phyloP scores from a whole-genome alignment of 1,284 basidiomycete genomes.

The Apiotrichum veenhuisii region DNA sequence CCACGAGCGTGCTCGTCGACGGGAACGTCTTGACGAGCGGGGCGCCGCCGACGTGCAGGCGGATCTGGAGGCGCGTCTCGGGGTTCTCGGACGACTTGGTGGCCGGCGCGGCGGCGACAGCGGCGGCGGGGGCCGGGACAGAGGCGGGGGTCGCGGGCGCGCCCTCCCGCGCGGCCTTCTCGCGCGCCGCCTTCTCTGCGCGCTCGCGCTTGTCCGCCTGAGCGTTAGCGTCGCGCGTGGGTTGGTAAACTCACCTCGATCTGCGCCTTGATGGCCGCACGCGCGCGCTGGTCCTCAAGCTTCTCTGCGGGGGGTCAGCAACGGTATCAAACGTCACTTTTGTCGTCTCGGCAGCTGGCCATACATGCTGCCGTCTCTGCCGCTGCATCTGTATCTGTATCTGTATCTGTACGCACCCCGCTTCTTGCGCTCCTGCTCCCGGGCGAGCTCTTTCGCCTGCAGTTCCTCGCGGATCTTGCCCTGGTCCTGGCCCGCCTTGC shows the following conservation, averaged over 20 bases:
- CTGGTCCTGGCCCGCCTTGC: slow-evolving; percentile 81
- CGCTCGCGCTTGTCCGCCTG: slow-evolving; percentile 77
- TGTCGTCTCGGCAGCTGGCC: background rate
- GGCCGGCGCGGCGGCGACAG: slow-evolving; percentile 46
- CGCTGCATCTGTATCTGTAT: no score
- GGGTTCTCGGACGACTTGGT: slow-evolving; percentile 69
- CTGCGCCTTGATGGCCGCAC: slow-evolving; percentile 78
- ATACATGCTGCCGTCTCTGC: no score
- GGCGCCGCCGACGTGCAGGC: slow-evolving; percentile 70
- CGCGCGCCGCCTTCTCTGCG: slow-evolving; percentile 78
- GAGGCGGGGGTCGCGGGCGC: slow-evolving; percentile 49
- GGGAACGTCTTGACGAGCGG: slow-evolving; percentile 75
- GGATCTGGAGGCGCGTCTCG: slow-evolving; percentile 75
- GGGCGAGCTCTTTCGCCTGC: slow-evolving; percentile 69
- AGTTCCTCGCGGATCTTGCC: slow-evolving; percentile 70
- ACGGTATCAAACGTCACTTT: background rate
- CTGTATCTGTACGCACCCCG: slow-evolving; percentile 62
- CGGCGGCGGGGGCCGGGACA: slow-evolving; percentile 15
- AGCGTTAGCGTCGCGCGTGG: background rate
- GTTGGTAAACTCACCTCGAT: slow-evolving; percentile 59
- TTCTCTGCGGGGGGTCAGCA: slow-evolving; percentile 60
- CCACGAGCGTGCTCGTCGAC: slow-evolving; percentile 69
- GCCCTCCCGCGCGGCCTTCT: slow-evolving; percentile 83
- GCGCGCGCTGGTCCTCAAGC: slow-evolving; percentile 75
- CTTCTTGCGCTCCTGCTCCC: slow-evolving; percentile 73